phyloP scores from a whole-genome alignment of 164 flowering plant species.

The Cinnamomum micranthum region DNA sequence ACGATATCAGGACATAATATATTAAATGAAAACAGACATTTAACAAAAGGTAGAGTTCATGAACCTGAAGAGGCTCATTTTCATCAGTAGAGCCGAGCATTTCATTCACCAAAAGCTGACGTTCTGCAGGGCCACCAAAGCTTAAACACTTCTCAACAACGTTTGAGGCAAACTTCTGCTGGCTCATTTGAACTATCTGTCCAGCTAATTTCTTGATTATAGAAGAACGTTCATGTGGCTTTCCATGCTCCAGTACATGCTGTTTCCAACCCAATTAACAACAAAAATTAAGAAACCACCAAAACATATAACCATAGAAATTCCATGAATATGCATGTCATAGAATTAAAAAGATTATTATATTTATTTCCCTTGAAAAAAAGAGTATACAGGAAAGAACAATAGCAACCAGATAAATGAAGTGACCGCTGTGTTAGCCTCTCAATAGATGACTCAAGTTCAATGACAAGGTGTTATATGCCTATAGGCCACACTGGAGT shows the following conservation, averaged over 20 bases:
- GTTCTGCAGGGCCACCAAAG: constrained; percentile 65
- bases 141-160: constrained; percentile 83
- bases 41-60: constrained; percentile 2
- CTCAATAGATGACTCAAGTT: too few relatives aligned
- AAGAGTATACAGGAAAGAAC: background rate
- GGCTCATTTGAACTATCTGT: constrained; percentile 89
- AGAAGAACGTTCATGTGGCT: constrained; percentile 72
- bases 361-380: background rate
- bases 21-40: background rate
- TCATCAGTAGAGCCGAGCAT: constrained; percentile 88
- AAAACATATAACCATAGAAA: background rate
- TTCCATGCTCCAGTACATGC: constrained; percentile 96
- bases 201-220: constrained; percentile 66
- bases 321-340: background rate
- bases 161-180: constrained; percentile 90
- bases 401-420: too few relatives aligned
- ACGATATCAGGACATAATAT: background rate
- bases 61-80: constrained; percentile 93
- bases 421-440: too few relatives aligned
- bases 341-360: background rate
- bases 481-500: too few relatives aligned
- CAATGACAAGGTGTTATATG: too few relatives aligned
- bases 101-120: constrained; percentile 70
- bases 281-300: background rate
- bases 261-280: constrained; percentile 24